A percentile compares a stretch with the other conserved stretches of the same genome.
These are phyloP conservation scores for Aegilops umbellulata DNA, from an alignment of 176 grass and related monocot species.

Conservation along the genomic window DNA sequence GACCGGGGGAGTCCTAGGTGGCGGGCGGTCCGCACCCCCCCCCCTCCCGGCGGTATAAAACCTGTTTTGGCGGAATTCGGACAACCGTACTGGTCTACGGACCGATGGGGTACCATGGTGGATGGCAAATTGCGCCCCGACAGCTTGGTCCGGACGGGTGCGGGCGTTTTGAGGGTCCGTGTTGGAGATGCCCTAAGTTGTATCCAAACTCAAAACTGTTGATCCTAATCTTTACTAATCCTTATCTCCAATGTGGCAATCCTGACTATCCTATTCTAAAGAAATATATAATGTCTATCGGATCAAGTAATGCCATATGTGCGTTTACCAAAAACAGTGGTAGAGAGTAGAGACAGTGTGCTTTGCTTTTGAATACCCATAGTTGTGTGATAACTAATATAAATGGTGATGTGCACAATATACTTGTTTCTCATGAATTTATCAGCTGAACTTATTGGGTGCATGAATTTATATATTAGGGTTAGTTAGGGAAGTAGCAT, in stretches of 20 bases:
- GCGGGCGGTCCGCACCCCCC: no score
- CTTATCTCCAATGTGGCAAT: not conserved
- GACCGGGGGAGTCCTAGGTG: no score
- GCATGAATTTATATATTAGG: not conserved
- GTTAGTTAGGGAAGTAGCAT: not conserved
- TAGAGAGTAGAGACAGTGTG: not conserved
- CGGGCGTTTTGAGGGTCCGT: no score
- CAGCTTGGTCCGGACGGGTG: no score
- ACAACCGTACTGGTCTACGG: no score
- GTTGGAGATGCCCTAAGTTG: not conserved
- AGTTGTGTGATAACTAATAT: not conserved
- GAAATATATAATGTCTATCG: not conserved
- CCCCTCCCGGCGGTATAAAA: no score
- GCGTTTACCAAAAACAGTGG: not conserved
- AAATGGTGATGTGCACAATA: not conserved
- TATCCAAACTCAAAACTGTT: not conserved
- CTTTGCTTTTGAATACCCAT: not conserved
- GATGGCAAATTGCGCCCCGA: no score
- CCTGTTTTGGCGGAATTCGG: no score
- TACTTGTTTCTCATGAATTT: constrained; percentile 6
- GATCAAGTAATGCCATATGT: not conserved
- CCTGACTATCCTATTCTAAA: not conserved
- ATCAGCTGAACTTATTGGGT: not conserved
- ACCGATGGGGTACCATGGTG: no score
- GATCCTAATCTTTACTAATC: not conserved